Base-by-base conservation (phyloP, 805 yeast genomes). In the Saccharomyces jurei region DNA sequence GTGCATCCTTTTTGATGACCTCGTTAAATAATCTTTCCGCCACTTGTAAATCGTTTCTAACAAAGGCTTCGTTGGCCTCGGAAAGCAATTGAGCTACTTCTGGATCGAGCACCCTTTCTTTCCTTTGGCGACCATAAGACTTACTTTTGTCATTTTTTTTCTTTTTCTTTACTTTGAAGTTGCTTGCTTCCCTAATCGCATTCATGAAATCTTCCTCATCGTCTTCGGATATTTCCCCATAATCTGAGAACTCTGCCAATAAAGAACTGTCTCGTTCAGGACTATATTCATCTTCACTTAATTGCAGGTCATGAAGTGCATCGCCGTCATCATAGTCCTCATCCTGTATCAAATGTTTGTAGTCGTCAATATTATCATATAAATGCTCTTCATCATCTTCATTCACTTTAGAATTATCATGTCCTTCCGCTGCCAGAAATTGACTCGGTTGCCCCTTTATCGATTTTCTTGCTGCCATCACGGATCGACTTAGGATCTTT, bases 51-150 rank as follows among this genome's bases (percentile, higher is more conserved):
- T 86, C 85, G 50, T 78, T 77, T 30, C 78, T 66, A 1, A 87
- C 96, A 74, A 84, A 90, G 0, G 89, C 87, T 60, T 84, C 90
- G 63, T 89, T 87, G 1, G 96, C 97, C 59, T 77, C 76, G 9
- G 92, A 83, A 25, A 89, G 68, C 53, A 84, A 65, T 41, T 76
- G 73, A 50, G 84, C 76, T 2, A 89, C 87, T 66, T 87, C 96
- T 0, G 91, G 96, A 60, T 84, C 84, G 57, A 82, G 62, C 26
- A 80, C 81, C 50, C 76, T 70, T 41, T 67, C 68, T 17, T 71
- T 64, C 5, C 70, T 59, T 11, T 56, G 51, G 28, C 73, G 56
- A 58, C 75, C 60, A 62, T 67, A 53, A 10, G 26, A 4, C 21
- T 56, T 54, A 5, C 70, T 77, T 5, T 56, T 56, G 56, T 50